Conservation (phyloP, 2,329 filamentous ascomycete genomes). For the Fusarium xyrophilum region DNA sequence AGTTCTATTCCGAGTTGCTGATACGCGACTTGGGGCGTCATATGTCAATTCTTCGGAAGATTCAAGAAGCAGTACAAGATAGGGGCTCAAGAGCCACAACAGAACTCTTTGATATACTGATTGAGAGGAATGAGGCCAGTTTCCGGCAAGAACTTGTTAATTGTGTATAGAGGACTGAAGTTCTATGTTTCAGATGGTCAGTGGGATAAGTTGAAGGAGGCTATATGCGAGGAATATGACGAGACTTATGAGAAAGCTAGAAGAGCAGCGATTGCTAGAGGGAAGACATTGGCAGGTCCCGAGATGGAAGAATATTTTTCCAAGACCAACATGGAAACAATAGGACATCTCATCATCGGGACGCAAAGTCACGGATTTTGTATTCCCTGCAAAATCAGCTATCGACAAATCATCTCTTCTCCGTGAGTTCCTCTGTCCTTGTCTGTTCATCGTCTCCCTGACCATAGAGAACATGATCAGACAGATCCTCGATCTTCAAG, state of each 20-base stretch:
- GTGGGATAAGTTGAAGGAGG: not conserved
- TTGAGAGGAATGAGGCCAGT: not conserved
- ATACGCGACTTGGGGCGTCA: not conserved
- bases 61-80: not conserved
- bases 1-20: slow-evolving; percentile 2
- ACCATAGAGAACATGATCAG: slow-evolving; percentile 13
- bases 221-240: not conserved
- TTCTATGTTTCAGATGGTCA: not conserved
- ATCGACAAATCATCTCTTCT: not conserved
- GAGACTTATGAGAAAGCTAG: accelerated
- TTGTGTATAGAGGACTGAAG: slow-evolving; percentile 21
- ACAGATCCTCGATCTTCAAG: slow-evolving; percentile 38
- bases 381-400: accelerated
- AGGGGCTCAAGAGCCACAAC: not conserved
- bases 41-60: not conserved
- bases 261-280: not conserved
- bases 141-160: not conserved
- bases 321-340: not conserved
- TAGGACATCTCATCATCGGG: accelerated
- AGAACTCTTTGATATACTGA: not conserved
- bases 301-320: not conserved
- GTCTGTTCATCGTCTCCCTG: not conserved
- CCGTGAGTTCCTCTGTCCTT: not conserved
- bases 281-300: accelerated
- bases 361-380: accelerated